Conservation (phyloP, 441 rosid species). For the Erysimum cheiri region DNA sequence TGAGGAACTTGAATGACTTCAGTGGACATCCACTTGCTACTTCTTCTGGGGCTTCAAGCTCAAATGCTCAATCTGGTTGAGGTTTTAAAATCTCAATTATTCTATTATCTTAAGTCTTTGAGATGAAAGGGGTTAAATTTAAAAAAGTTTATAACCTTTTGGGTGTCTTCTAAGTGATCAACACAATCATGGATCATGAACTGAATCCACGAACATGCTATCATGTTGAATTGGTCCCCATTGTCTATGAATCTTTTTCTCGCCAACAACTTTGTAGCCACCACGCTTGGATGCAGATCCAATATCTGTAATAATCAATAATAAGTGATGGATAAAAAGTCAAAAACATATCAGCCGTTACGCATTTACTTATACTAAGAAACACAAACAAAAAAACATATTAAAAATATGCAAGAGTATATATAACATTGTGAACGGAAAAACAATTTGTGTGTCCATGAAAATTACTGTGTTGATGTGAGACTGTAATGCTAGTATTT, state of each 20-base stretch:
- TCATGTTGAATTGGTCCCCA: slow-evolving; percentile 72
- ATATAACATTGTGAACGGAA: too few relatives aligned
- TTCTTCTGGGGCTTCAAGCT: slow-evolving; percentile 53
- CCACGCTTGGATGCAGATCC: slow-evolving; percentile 74
- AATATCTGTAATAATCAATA: too few relatives aligned
- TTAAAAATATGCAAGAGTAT: too few relatives aligned
- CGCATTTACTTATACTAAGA: neutral
- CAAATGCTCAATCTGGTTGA: slow-evolving; percentile 51
- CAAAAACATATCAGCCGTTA: neutral
- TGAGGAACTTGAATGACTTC: slow-evolving; percentile 62
- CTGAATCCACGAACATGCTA: slow-evolving; percentile 80
- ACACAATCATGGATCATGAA: slow-evolving; percentile 90
- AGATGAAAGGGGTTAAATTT: neutral
- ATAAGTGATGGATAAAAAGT: too few relatives aligned
- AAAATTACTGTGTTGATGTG: too few relatives aligned
- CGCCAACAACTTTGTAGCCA: slow-evolving; percentile 62
- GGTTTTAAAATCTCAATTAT: neutral
- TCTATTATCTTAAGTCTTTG: neutral
- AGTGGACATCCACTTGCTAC: slow-evolving; percentile 62
- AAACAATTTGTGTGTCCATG: too few relatives aligned
- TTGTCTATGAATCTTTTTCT: slow-evolving; percentile 59
- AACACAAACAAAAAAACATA: too few relatives aligned
- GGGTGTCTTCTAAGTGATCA: slow-evolving; percentile 72
- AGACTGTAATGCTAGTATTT: too few relatives aligned
- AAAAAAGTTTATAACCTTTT: slow-evolving; percentile 48